Evolutionary conservation across 164 flowering plant species (phyloP).

Genomic region (Umbellularia californica): DNA sequence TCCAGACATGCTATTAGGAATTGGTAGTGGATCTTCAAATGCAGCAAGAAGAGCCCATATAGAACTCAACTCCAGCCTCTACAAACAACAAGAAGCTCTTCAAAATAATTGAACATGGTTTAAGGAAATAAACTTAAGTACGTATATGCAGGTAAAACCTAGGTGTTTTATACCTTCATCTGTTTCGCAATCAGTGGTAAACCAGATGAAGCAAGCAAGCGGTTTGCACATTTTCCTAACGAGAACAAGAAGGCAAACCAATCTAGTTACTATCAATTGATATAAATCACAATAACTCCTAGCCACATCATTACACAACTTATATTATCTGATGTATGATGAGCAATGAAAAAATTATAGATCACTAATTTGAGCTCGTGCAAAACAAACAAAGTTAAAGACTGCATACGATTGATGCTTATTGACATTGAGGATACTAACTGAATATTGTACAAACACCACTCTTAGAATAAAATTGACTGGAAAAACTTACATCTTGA

Average conservation of each 20-base stretch:
- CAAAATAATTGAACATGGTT: background rate
- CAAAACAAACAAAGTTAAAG: no score
- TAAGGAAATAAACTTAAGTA: constrained; percentile 5
- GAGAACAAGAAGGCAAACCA: background rate
- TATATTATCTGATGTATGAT: no score
- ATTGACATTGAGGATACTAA: no score
- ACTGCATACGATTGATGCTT: no score
- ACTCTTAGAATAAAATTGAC: no score
- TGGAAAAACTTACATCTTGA: no score
- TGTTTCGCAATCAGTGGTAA: constrained; percentile 86
- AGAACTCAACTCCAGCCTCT: constrained; percentile 84
- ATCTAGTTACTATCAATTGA: background rate
- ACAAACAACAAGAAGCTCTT: constrained; percentile 14
- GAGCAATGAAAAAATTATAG: no score
- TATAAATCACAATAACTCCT: background rate
- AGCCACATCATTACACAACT: no score
- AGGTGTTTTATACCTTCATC: constrained; percentile 65
- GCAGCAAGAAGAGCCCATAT: constrained; percentile 97
- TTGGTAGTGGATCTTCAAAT: constrained; percentile 87
- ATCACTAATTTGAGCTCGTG: no score
- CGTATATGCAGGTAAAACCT: background rate
- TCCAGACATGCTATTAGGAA: constrained; percentile 21
- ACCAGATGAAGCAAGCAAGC: constrained; percentile 81
- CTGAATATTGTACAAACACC: no score
- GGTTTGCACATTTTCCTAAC: constrained; percentile 96